Base-by-base conservation (phyloP, 495 filamentous ascomycete genomes). In the Chlorociboria aeruginascens region DNA sequence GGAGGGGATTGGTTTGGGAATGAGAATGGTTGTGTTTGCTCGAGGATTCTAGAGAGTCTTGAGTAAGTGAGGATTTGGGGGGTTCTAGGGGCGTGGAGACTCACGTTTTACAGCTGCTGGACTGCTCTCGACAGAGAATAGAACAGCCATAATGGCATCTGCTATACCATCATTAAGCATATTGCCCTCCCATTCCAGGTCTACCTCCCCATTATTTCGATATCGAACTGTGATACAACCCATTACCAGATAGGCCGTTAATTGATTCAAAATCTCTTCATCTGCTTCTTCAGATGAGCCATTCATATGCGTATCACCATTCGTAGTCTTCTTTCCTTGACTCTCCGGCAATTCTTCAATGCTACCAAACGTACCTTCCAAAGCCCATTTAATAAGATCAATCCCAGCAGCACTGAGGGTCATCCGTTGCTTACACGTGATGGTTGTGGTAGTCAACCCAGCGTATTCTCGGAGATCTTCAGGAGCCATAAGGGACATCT, bases 151-250 rank as follows among this genome's bases (percentile, higher is more conserved):
- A 12, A 95, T 85, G 9, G 92, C 86, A 65, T 98, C 92, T 7
- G 93, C 92, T 54, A 98, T 92, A 30, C 89, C 86, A 55, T 98
- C 92, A 58, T 97, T 98, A 54, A 95, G 78, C 75, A 94, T 84
- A 59, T 95, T 98, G 29, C 90, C 92, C 57, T 96, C 92, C 92
- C 92, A 98, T 60, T 95, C 88, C 1, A 96, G 66, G 57, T 90
- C 88, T 7, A 98, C 76, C 57, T 90, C 83, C 17, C 88, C 82
- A 47, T 72, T 78, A 39, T 62, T 69, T 28, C 77, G 67, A 58
- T 85, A 83, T 36, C 80, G 75, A 16, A 95, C 79, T 14, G 74
- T 76, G 11, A 95, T 79, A 61, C 86, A 92, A 47, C 86, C 90
- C 92, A 98, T 95, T 56, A 98, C 78, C 11, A 85, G 66, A 54